Base-by-base conservation (phyloP, 1,139 yeast genomes). In the Zygoascus meyerae region DNA sequence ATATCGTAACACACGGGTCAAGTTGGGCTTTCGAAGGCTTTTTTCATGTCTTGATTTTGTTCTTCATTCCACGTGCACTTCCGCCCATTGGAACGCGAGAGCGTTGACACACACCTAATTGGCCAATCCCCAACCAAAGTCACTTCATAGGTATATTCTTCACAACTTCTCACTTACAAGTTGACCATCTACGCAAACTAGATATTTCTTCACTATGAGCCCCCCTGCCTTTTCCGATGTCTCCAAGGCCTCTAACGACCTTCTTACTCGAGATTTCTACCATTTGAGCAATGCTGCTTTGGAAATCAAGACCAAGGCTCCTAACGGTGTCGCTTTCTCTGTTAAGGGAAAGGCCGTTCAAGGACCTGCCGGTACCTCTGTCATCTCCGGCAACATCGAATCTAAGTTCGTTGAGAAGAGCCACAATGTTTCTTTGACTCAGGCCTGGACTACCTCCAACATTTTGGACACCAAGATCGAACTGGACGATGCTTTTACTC, bases 381-480 rank as follows among this genome's bases (percentile, higher is more conserved):
- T 92, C 62, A 81, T 94, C 62, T 81, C 90, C 56, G 95, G 95
- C 61, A 81, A 86, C 64, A 75, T 92, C 53, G 97, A 92, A 72
- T 86, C 95, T 63, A 87, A 86, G 77, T 86, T 84, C 77, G 74
- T 86, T 55, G 98, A 94, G 80, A 89, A 89, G 78, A 78, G 90
- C 55, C 77, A 95, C 56, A 97, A 97, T 56, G 77, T 92, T 66
- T 82, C 97, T 58, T 75, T 92, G 66, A 87, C 96, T 60, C 97
- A 92, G 76, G 95, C 96, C 65, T 90, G 97, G 97, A 83, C 89
- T 75, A 86, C 95, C 61, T 84, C 95, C 70, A 92, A 92, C 71
- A 78, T 85, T 57, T 76, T 92, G 67, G 85, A 81, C 77, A 86
- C 97, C 74, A 90, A 87, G 79, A 78, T 92, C 62, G 97, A 90